Percentiles rank a stretch among this genome's conserved stretches.
Conservation (phyloP, 352 stramenopile species). For the Pythium biforme region DNA sequence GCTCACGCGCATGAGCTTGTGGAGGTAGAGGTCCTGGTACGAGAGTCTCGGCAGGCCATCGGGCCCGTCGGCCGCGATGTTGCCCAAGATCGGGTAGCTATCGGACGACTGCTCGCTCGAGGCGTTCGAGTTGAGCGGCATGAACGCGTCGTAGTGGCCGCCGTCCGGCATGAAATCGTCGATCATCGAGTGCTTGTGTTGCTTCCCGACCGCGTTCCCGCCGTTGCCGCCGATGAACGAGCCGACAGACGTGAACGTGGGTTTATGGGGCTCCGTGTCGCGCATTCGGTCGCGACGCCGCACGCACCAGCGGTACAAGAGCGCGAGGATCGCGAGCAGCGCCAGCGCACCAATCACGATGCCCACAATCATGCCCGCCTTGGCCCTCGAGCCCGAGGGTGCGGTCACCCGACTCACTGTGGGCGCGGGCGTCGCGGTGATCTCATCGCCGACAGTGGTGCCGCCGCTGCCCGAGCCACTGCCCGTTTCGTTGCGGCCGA, state of each 20-base stretch:
- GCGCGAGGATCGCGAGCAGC: slow-evolving; percentile 13
- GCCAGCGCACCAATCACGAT: slow-evolving; percentile 21
- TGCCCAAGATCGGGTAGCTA: slow-evolving; percentile 55
- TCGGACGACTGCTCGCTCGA: slow-evolving; percentile 57
- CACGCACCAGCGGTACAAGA: slow-evolving; percentile 20
- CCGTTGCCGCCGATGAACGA: slow-evolving; percentile 18
- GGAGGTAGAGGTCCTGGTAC: slow-evolving; percentile 70
- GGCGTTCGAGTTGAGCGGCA: slow-evolving; percentile 44
- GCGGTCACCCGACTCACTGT: background rate
- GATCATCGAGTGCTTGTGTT: slow-evolving; percentile 11
- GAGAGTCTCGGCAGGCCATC: slow-evolving; percentile 63
- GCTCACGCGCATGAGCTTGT: slow-evolving; percentile 73
- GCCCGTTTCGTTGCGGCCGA: slow-evolving; percentile 27
- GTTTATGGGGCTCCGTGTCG: slow-evolving; percentile 24
- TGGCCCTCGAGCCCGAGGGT: background rate
- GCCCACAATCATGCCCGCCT: slow-evolving; percentile 22
- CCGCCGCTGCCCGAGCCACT: slow-evolving; percentile 6
- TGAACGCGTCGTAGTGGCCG: slow-evolving; percentile 16
- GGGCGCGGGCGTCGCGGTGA: background rate
- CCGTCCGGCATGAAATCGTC: slow-evolving; percentile 15
- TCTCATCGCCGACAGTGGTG: background rate
- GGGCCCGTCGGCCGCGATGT: slow-evolving; percentile 62
- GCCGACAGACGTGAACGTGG: slow-evolving; percentile 24
- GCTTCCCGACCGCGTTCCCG: slow-evolving; percentile 1
- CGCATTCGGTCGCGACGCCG: slow-evolving; percentile 8